Evolutionary conservation across 2,329 filamentous ascomycete species (phyloP).

Genomic region (Paramyrothecium sp.): DNA sequence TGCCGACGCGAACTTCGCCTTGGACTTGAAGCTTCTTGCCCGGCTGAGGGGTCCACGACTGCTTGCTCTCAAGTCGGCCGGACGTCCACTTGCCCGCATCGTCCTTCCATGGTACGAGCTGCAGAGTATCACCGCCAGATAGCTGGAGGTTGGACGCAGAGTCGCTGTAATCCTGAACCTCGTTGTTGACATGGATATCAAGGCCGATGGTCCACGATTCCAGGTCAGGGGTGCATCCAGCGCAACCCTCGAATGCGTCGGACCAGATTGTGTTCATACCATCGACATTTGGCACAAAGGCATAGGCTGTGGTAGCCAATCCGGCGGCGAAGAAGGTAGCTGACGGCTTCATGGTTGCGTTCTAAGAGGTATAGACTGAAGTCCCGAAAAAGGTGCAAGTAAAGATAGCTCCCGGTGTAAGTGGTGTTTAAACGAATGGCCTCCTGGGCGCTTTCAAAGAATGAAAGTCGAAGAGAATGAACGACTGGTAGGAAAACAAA

Average conservation of each 20-base stretch:
- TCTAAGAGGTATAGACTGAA: not conserved
- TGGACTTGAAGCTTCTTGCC: slow-evolving; percentile 41
- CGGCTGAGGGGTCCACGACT: slow-evolving; percentile 40
- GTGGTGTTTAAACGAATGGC: not conserved
- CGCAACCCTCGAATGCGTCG: slow-evolving; percentile 41
- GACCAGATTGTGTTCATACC: slow-evolving; percentile 44
- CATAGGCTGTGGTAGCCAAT: slow-evolving; percentile 23
- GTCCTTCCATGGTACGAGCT: slow-evolving; percentile 46
- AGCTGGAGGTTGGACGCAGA: slow-evolving; percentile 46
- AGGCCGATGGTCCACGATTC: slow-evolving; percentile 44
- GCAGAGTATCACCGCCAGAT: slow-evolving; percentile 48
- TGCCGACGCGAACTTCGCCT: slow-evolving; percentile 43
- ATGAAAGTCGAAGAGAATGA: slow-evolving; percentile 3
- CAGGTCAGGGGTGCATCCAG: slow-evolving; percentile 33
- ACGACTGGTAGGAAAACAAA: not conserved
- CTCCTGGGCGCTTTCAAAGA: slow-evolving; percentile 3
- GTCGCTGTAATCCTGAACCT: slow-evolving; percentile 45
- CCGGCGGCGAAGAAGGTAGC: slow-evolving; percentile 13
- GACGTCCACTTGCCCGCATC: slow-evolving; percentile 44
- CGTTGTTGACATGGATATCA: slow-evolving; percentile 46
- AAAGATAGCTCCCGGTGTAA: not conserved
- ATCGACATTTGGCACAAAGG: slow-evolving; percentile 34
- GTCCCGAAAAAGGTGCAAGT: not conserved
- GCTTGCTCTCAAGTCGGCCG: slow-evolving; percentile 46
- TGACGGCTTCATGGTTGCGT: slow-evolving; percentile 22